Percentiles rank a stretch among this genome's conserved stretches.
Evolutionary conservation across 306 rosid species (phyloP).

Genomic region (Hylodesmum podocarpum): DNA sequence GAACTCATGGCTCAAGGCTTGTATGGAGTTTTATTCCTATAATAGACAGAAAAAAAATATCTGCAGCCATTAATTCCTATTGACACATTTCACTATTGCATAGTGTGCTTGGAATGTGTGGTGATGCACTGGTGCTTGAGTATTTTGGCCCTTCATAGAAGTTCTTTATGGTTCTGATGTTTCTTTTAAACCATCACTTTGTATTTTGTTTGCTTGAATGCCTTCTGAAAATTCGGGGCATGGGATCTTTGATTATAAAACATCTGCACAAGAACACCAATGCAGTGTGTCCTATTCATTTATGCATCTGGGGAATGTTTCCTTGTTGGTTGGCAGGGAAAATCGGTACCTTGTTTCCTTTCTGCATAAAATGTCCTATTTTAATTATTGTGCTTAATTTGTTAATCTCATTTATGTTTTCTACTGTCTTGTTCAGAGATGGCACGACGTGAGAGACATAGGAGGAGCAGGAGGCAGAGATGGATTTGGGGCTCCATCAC

Average conservation of each 20-base stretch:
- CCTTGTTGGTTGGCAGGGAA: neutral
- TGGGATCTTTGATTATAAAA: neutral
- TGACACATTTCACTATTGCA: neutral
- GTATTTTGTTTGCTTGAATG: neutral
- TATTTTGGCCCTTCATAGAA: neutral
- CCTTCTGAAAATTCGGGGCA: neutral
- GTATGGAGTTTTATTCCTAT: neutral
- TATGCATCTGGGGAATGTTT: neutral
- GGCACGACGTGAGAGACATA: constrained; percentile 78
- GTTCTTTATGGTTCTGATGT: neutral
- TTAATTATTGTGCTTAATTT: neutral
- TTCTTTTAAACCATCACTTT: neutral
- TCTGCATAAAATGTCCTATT: neutral
- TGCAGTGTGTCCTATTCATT: neutral
- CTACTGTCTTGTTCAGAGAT: constrained; percentile 49
- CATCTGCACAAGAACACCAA: neutral
- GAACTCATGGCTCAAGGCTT: neutral
- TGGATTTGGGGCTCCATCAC: constrained; percentile 94
- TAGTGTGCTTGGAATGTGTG: neutral
- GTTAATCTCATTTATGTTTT: neutral
- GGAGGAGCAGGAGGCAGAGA: constrained; percentile 63
- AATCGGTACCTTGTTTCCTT: neutral
- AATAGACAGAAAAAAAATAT: neutral
- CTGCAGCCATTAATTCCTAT: neutral
- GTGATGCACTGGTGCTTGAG: neutral